Conservation (phyloP, 768 basidiomycete genomes). For the Rhizopogon vinicolor region DNA sequence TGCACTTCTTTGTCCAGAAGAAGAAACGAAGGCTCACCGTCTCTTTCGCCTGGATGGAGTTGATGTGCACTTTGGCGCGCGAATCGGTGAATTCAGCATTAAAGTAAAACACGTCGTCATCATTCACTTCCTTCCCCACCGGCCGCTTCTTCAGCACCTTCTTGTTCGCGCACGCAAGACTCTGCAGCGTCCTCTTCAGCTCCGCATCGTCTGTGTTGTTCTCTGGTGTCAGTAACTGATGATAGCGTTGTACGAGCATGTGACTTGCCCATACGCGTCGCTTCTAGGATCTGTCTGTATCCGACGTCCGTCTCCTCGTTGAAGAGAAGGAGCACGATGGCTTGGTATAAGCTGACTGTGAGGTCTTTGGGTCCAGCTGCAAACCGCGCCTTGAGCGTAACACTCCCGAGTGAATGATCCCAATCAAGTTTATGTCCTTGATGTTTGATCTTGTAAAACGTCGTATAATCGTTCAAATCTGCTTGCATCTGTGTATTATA, state of each 20-base stretch:
- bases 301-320: conserved; percentile 59
- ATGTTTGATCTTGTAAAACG: conserved; percentile 79
- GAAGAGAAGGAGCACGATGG: conserved; percentile 81
- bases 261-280: conserved; percentile 68
- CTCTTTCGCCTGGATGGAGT: conserved; percentile 92
- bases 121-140: conserved; percentile 68
- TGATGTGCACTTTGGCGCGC: conserved; percentile 81
- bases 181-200: conserved; percentile 83
- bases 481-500: conserved; percentile 57
- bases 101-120: conserved; percentile 73
- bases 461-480: conserved; percentile 56
- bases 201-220: conserved; percentile 56
- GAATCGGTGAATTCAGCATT: conserved; percentile 82
- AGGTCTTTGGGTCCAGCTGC: conserved; percentile 73
- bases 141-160: conserved; percentile 83
- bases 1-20: neutral
- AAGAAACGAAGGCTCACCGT: conserved; percentile 50
- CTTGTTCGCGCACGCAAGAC: conserved; percentile 87
- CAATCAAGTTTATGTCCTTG: conserved; percentile 73
- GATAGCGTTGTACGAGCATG: neutral
- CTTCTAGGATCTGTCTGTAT: conserved; percentile 63
- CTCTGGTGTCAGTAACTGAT: neutral
- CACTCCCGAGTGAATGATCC: conserved; percentile 86
- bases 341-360: conserved; percentile 87
- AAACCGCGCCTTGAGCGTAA: conserved; percentile 70